Percentiles rank a stretch among this genome's conserved stretches.
Evolutionary conservation across 257 asterid genomes (phyloP).

Genomic region (Solanum pennellii): DNA sequence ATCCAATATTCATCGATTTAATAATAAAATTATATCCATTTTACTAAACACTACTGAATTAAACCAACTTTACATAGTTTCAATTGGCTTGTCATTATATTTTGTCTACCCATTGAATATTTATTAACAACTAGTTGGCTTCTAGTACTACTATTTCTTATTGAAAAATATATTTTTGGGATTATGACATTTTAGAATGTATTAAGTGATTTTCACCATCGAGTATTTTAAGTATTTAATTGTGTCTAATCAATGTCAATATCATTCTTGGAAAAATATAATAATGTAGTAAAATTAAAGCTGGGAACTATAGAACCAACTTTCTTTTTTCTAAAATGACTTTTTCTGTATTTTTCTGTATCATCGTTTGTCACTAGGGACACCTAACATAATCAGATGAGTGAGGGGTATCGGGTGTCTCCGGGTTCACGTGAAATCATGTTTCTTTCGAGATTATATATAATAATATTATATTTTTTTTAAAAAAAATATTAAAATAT

Average conservation of each 20-base stretch:
- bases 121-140: no score
- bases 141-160: no score
- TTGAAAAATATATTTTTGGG: neutral
- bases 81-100: no score
- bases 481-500: no score
- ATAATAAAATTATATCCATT: no score
- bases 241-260: neutral
- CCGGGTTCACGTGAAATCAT: no score
- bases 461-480: no score
- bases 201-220: neutral
- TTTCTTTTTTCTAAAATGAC: neutral
- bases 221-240: neutral
- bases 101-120: no score
- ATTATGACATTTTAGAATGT: neutral
- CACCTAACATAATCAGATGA: neutral
- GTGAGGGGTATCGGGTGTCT: fast-evolving
- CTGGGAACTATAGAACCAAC: neutral
- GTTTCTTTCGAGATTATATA: fast-evolving
- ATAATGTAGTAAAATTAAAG: neutral
- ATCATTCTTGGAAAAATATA: neutral
- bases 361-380: neutral
- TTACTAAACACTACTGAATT: no score
- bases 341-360: neutral
- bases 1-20: no score
- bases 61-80: no score